Evolutionary conservation across 139 green algal species (phyloP).

Genomic region (Closterium sp.): DNA sequence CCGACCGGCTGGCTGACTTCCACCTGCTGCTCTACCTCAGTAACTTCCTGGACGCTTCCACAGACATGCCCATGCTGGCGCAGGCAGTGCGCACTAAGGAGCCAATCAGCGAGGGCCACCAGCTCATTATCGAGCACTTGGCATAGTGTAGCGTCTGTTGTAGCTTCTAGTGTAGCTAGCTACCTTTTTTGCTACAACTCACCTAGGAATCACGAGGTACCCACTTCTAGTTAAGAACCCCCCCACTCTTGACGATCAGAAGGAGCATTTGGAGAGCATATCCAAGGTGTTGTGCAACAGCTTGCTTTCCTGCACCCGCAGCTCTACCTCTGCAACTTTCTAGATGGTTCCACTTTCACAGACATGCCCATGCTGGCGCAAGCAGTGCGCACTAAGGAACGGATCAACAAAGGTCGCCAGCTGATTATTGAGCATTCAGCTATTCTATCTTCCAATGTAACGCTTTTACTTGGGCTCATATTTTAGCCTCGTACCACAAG

Average conservation of each 20-base stretch:
- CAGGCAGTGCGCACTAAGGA: constrained; percentile 64
- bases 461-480: too few relatives aligned
- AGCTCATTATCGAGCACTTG: constrained; percentile 53
- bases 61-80: constrained; percentile 74
- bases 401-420: constrained; percentile 48
- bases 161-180: too few relatives aligned
- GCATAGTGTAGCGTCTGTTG: not conserved
- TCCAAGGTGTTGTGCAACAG: constrained; percentile 64
- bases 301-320: constrained; percentile 94
- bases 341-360: constrained; percentile 68
- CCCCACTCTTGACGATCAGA: constrained; percentile 72
- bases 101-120: constrained; percentile 48
- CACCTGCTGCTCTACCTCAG: constrained; percentile 94
- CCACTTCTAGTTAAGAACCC: too few relatives aligned
- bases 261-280: constrained; percentile 67
- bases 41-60: constrained; percentile 72
- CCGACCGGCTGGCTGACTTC: constrained; percentile 81
- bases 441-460: too few relatives aligned
- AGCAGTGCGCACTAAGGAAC: constrained; percentile 59
- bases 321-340: constrained; percentile 85
- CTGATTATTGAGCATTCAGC: constrained; percentile 49
- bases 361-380: constrained; percentile 77
- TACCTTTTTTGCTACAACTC: too few relatives aligned
- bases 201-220: too few relatives aligned
- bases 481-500: too few relatives aligned